phyloP scores from a whole-genome alignment of 2,329 filamentous ascomycete genomes.

The Sclerotinia borealis region DNA sequence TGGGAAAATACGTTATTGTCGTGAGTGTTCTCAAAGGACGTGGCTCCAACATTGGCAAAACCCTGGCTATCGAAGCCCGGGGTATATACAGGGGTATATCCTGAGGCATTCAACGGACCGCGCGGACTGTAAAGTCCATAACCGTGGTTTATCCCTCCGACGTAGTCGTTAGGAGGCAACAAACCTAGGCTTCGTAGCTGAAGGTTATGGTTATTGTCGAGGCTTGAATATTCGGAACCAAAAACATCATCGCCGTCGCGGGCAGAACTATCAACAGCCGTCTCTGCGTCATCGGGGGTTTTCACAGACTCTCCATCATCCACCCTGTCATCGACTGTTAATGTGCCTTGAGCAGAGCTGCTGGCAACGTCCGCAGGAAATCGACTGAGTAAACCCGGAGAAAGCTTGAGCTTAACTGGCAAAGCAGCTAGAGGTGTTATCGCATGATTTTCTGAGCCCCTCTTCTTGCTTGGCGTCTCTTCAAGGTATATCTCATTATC shows the following conservation, averaged over 20 bases:
- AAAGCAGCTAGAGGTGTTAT: background rate
- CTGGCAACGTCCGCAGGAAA: background rate
- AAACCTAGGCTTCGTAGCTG: background rate
- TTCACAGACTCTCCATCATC: background rate
- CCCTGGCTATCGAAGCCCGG: background rate
- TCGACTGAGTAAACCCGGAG: background rate
- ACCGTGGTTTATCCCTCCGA: background rate
- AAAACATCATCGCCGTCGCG: background rate
- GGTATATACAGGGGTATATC: background rate
- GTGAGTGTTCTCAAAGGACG: background rate
- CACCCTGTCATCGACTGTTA: background rate
- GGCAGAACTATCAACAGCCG: background rate
- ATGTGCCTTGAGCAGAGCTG: background rate
- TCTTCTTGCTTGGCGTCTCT: conserved; percentile 6
- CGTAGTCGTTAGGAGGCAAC: background rate
- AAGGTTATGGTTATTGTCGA: background rate
- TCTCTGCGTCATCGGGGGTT: background rate
- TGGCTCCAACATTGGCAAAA: background rate
- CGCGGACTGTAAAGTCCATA: background rate
- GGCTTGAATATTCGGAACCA: background rate
- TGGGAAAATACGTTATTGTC: background rate
- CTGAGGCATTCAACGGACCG: background rate
- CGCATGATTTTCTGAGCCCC: background rate
- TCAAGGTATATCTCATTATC: background rate
- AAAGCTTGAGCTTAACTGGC: background rate